A percentile compares a stretch with the other conserved stretches of the same genome.
Conservation (phyloP, 1,284 basidiomycete genomes). For the Tremellales sp. region DNA sequence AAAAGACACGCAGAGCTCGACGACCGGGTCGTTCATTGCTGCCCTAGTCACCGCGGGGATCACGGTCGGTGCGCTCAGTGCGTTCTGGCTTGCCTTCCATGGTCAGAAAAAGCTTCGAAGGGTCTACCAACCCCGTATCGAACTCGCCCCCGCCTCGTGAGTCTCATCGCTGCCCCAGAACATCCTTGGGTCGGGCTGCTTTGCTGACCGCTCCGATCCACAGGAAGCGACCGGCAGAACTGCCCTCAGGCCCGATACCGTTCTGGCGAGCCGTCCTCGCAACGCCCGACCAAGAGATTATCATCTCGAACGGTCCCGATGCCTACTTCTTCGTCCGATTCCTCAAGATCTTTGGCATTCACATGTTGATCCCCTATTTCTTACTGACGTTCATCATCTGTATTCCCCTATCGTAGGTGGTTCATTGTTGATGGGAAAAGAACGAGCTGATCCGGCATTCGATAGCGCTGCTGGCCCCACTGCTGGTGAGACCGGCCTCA, state of each 20-base stretch:
- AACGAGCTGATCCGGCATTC: too few species aligned
- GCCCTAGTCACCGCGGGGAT: slow-evolving; percentile 43
- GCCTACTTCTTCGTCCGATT: slow-evolving; percentile 90
- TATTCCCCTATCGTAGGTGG: slow-evolving; percentile 40
- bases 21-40: slow-evolving; percentile 41
- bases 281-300: slow-evolving; percentile 36
- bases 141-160: slow-evolving; percentile 39
- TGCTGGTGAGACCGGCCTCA: slow-evolving; percentile 59
- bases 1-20: slow-evolving; percentile 28
- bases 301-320: slow-evolving; percentile 76
- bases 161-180: slow-evolving; percentile 6
- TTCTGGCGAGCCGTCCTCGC: slow-evolving; percentile 42
- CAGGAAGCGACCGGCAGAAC: slow-evolving; percentile 30
- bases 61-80: slow-evolving; percentile 35
- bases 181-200: background rate
- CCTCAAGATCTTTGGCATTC: slow-evolving; percentile 51
- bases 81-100: slow-evolving; percentile 39
- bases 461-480: slow-evolving; percentile 47
- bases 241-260: slow-evolving; percentile 26
- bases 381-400: slow-evolving; percentile 52
- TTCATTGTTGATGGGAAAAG: background rate
- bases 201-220: background rate
- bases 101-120: slow-evolving; percentile 24
- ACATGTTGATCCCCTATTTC: slow-evolving; percentile 76
- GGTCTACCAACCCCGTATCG: slow-evolving; percentile 43